Evolutionary conservation across 1,139 yeast genomes (phyloP), one percentile per base, ranked within the genome.

Genomic region (Zygoascus sp.): DNA sequence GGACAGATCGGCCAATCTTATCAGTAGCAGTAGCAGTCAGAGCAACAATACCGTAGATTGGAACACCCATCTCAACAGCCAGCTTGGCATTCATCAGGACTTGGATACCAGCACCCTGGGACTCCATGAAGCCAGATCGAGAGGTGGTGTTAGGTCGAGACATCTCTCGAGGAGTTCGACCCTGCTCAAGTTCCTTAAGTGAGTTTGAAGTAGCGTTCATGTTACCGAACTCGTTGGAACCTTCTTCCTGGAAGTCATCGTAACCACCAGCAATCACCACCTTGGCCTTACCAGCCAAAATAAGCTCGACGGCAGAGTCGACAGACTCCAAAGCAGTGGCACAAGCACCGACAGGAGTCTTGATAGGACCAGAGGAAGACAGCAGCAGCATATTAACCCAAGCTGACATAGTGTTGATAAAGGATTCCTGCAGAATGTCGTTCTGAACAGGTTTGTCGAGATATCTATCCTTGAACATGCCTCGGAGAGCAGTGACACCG

Each of bases 321-420:
- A 94, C 88, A 53, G 98, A 92, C 75, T 92, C 98, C 55, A 94
- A 84, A 50, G 98, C 94, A 58, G 98, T 92, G 45, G 98, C 98
- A 77, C 98, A 92, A 42, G 98, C 98, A 74, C 96, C 98, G 51
- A 92, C 98, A 48, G 98, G 97, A 25, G 98, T 92, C 79, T 90
- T 90, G 68, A 90, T 89, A 53, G 98, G 98, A 72, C 98, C 98
- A 52, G 97, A 87, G n/a, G 97, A 84, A 20, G 97, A 90, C 56
- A 92, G 76, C 67, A 92, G 76, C 76, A 92, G 79, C 98, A 92
- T 92, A 66, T 92, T 92, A 58, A 92, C 96, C 98, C 98, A 92
- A 54, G 98, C 98, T 58, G 96, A 79, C 97, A 92, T 92, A 51
- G 98, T 92, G 77, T 92, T 92, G 73, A 94, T 89, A 73, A 92